Percentiles rank a stretch among this genome's conserved stretches.
phyloP scores from a whole-genome alignment of 2,329 filamentous ascomycete genomes.

The Fusarium sp. region DNA sequence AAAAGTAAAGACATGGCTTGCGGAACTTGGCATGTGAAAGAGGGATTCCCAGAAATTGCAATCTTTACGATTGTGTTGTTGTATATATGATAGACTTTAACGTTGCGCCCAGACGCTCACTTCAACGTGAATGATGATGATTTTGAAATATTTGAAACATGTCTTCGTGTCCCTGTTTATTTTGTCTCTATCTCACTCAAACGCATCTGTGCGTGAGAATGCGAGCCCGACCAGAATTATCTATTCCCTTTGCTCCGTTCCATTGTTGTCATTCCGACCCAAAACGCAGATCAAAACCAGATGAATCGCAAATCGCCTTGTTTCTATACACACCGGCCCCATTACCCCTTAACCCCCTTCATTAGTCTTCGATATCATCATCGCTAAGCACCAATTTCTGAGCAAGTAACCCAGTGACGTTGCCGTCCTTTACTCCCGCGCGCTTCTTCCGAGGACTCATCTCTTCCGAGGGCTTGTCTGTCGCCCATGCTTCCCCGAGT shows the following conservation, averaged over 20 bases:
- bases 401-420: slow-evolving; percentile 59
- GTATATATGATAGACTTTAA: slow-evolving; percentile 43
- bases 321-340: slow-evolving; percentile 1
- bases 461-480: slow-evolving; percentile 69
- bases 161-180: not conserved
- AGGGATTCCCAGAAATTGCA: slow-evolving; percentile 28
- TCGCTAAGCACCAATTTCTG: slow-evolving; percentile 80
- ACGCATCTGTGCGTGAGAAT: slow-evolving; percentile 9
- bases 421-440: slow-evolving; percentile 52
- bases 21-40: slow-evolving; percentile 6
- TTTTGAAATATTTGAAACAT: slow-evolving; percentile 21
- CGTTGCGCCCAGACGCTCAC: slow-evolving; percentile 35
- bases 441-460: slow-evolving; percentile 61
- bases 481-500: slow-evolving; percentile 67
- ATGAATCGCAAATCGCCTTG: slow-evolving; percentile 22
- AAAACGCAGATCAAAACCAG: slow-evolving; percentile 21
- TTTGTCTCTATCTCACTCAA: slow-evolving; percentile 12
- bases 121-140: slow-evolving; percentile 43
- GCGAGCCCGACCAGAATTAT: not conserved
- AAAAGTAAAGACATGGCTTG: slow-evolving; percentile 12
- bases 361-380: slow-evolving; percentile 83
- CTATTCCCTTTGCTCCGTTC: slow-evolving; percentile 31
- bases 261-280: slow-evolving; percentile 2
- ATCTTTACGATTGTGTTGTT: slow-evolving; percentile 29
- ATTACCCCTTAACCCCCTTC: not conserved